A percentile compares a stretch with the other conserved stretches of the same genome.
Evolutionary conservation across 139 green algal genomes (phyloP).

Genomic region (Pleodorina starrii): DNA sequence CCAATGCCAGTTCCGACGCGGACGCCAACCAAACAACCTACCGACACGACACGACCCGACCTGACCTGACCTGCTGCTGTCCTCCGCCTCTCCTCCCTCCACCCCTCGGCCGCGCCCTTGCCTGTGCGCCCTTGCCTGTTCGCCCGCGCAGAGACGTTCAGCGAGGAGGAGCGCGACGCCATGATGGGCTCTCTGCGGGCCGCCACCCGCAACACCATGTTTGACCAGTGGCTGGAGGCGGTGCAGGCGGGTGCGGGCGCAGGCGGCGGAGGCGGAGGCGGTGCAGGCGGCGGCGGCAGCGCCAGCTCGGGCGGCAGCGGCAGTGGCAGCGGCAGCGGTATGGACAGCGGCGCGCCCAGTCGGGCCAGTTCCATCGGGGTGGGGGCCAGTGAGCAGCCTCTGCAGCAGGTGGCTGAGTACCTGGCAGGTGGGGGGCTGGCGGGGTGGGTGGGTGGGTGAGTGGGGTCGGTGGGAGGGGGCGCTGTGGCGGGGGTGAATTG

Average conservation of each 20-base stretch:
- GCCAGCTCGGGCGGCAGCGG: neutral
- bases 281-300: neutral
- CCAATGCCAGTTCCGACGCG: no score
- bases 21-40: no score
- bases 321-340: neutral
- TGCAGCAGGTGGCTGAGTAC: slow-evolving; percentile 84
- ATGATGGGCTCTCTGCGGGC: slow-evolving; percentile 88
- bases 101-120: no score
- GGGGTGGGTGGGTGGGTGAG: no score
- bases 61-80: no score
- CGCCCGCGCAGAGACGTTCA: slow-evolving; percentile 72
- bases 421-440: slow-evolving; percentile 47
- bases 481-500: no score
- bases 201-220: slow-evolving; percentile 93
- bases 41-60: no score
- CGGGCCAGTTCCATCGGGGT: neutral
- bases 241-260: slow-evolving; percentile 23
- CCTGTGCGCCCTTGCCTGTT: no score
- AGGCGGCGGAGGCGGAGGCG: neutral
- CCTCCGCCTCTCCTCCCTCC: no score
- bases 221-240: slow-evolving; percentile 94
- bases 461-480: no score
- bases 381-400: slow-evolving; percentile 11
- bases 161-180: slow-evolving; percentile 77
- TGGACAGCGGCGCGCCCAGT: neutral